A percentile compares a stretch with the other conserved stretches of the same genome.
Evolutionary conservation across 345 rosid species (phyloP).

Genomic region (Syzygium jambos): DNA sequence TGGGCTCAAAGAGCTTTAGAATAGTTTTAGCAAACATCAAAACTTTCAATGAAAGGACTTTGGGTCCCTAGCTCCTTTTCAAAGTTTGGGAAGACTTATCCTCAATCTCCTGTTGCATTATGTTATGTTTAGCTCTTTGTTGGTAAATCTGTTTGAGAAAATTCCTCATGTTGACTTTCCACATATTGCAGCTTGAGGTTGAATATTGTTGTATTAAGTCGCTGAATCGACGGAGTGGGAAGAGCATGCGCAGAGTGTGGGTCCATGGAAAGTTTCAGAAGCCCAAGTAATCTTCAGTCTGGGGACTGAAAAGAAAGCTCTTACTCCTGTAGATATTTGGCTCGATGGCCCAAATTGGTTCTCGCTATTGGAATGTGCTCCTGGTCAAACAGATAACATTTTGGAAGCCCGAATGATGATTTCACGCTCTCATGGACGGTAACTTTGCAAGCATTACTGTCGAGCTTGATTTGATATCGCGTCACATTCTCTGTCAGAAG

Average conservation of each 20-base stretch:
- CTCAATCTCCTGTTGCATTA: not conserved
- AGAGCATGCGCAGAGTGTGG: conserved; percentile 79
- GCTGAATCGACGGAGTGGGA: conserved; percentile 57
- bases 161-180: not conserved
- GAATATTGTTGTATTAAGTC: conserved; percentile 78
- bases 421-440: not conserved
- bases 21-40: not conserved
- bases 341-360: not conserved
- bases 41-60: not conserved
- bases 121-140: not conserved
- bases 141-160: not conserved
- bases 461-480: not conserved
- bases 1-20: not conserved
- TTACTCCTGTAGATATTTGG: not conserved
- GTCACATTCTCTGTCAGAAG: not conserved
- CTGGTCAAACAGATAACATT: not conserved
- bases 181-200: conserved; percentile 61
- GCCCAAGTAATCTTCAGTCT: conserved; percentile 16
- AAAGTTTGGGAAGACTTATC: not conserved
- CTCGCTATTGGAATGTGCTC: not conserved
- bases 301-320: not conserved
- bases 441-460: not conserved
- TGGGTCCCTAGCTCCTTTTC: not conserved
- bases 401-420: not conserved
- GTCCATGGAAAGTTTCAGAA: conserved; percentile 89